Percentiles rank a stretch among this genome's conserved stretches.
phyloP scores from a whole-genome alignment of 768 basidiomycete genomes.

The Leccinum boreale region DNA sequence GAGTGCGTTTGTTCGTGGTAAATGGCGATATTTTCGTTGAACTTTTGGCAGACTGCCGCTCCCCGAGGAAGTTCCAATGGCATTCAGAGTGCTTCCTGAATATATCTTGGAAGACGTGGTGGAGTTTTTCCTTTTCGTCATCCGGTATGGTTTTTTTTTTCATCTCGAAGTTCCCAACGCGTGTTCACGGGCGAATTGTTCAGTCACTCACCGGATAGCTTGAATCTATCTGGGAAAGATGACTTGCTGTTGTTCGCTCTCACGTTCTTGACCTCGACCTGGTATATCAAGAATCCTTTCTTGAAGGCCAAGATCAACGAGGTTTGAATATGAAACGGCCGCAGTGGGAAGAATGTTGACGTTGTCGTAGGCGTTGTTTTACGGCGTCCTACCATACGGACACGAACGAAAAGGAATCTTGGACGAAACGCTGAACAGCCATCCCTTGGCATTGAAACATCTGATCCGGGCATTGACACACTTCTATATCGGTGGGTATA shows the following conservation, averaged over 20 bases:
- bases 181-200: slow-evolving; percentile 1
- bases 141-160: slow-evolving; percentile 51
- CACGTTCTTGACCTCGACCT: slow-evolving; percentile 90
- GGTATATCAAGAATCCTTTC: slow-evolving; percentile 99
- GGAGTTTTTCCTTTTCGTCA: slow-evolving; percentile 81
- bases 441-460: slow-evolving; percentile 81
- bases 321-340: slow-evolving; percentile 39
- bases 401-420: slow-evolving; percentile 69
- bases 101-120: slow-evolving; percentile 93
- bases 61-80: slow-evolving; percentile 77
- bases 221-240: slow-evolving; percentile 80
- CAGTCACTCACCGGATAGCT: slow-evolving; percentile 70
- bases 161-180: not conserved
- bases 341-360: slow-evolving; percentile 2
- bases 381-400: slow-evolving; percentile 65
- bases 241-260: slow-evolving; percentile 85
- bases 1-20: slow-evolving; percentile 46
- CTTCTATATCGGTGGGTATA: slow-evolving; percentile 83
- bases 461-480: slow-evolving; percentile 89
- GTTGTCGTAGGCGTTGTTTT: slow-evolving; percentile 60
- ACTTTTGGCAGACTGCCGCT: slow-evolving; percentile 66
- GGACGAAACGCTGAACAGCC: slow-evolving; percentile 77
- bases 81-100: slow-evolving; percentile 88
- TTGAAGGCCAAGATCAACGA: slow-evolving; percentile 95
- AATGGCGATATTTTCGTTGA: slow-evolving; percentile 1